Conservation (phyloP, 2,329 filamentous ascomycete genomes). For the Lachnellula subtilissima region DNA sequence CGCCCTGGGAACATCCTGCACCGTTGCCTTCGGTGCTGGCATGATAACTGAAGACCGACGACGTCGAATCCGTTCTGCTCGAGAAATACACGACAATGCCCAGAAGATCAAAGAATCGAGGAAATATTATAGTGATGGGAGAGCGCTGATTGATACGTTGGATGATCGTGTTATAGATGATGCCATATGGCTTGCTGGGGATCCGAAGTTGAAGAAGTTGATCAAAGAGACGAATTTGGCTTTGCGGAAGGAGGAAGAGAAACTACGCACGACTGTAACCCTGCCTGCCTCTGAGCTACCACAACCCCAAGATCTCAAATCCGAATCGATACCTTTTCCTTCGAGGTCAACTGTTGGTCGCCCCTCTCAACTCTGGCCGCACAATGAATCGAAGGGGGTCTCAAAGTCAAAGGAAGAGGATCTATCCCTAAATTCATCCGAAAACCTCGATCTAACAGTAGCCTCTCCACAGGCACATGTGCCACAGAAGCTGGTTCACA, state of each 20-base stretch:
- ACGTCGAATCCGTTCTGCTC: conserved; percentile 48
- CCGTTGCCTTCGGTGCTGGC: conserved; percentile 38
- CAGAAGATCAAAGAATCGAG: conserved; percentile 44
- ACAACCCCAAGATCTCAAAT: not conserved
- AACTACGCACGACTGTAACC: not conserved
- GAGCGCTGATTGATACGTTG: conserved; percentile 16
- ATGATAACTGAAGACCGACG: conserved; percentile 53
- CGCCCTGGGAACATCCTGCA: conserved; percentile 53
- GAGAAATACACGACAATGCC: conserved; percentile 48
- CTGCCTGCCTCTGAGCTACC: not conserved
- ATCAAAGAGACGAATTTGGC: conserved; percentile 8
- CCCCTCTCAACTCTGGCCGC: not conserved
- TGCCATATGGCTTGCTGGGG: conserved; percentile 17
- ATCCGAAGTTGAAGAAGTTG: conserved; percentile 8
- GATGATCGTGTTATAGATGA: conserved; percentile 23
- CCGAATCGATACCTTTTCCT: not conserved
- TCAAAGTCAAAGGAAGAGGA: not conserved
- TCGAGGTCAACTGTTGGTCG: too few relatives aligned
- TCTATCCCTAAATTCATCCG: too few relatives aligned
- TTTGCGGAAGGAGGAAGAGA: not conserved
- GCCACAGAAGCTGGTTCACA: not conserved
- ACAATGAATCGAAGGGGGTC: not conserved
- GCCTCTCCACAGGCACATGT: not conserved
- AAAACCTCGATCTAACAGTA: not conserved
- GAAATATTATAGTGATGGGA: conserved; percentile 34